Percentiles rank a stretch among this genome's conserved stretches.
Conservation (phyloP, 495 filamentous ascomycete genomes). For the Parmelia sp. region DNA sequence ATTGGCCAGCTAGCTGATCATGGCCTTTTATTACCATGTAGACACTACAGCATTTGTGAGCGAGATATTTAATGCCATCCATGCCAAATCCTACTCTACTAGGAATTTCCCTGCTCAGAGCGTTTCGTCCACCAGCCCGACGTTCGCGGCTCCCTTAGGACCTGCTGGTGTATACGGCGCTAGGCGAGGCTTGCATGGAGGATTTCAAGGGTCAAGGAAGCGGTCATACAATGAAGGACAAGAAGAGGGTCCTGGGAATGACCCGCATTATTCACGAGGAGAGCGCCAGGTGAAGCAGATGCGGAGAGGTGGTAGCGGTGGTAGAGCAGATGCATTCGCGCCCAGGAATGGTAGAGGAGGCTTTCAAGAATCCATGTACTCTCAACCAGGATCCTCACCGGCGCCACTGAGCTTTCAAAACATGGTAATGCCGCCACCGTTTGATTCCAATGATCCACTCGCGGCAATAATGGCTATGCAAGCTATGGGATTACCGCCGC, state of each 20-base stretch:
- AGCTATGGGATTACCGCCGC: slow-evolving; percentile 55
- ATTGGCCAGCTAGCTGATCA: background rate
- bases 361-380: slow-evolving; percentile 11
- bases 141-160: slow-evolving; percentile 27
- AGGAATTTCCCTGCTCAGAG: slow-evolving; percentile 43
- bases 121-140: slow-evolving; percentile 25
- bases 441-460: slow-evolving; percentile 62
- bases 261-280: slow-evolving; percentile 39
- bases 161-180: slow-evolving; percentile 32
- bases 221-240: slow-evolving; percentile 55
- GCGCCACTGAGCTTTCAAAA: slow-evolving; percentile 38
- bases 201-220: slow-evolving; percentile 41
- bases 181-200: slow-evolving; percentile 21
- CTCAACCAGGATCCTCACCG: slow-evolving; percentile 22
- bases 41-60: slow-evolving; percentile 74
- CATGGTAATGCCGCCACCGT: slow-evolving; percentile 44
- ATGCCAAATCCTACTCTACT: slow-evolving; percentile 56
- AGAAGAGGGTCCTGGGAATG: slow-evolving; percentile 42
- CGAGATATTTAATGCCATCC: slow-evolving; percentile 71
- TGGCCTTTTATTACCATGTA: slow-evolving; percentile 26
- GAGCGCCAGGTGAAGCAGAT: slow-evolving; percentile 65
- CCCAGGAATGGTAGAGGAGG: slow-evolving; percentile 28
- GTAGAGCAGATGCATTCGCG: slow-evolving; percentile 44
- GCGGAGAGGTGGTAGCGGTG: slow-evolving; percentile 56
- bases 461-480: slow-evolving; percentile 66